Evolutionary conservation across 805 yeast genomes (phyloP), one percentile per base, ranked within the genome.

Genomic region (Wickerhamiella domercqiae): DNA sequence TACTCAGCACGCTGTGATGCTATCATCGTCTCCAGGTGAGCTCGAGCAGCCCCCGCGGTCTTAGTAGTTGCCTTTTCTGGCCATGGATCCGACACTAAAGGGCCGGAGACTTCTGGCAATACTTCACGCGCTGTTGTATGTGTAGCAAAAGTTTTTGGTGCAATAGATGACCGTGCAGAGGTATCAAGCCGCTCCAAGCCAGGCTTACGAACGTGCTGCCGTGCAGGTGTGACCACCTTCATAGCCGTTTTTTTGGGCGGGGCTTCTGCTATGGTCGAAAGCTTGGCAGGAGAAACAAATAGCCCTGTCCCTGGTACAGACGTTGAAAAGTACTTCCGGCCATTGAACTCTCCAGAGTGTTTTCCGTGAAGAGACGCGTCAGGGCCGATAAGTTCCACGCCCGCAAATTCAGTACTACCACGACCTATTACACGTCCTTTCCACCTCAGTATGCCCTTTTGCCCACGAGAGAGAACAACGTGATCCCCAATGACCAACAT

Each of bases 331-430:
- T 84, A 84, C 38, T 62, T 62, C 29, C 42, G 43, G 24, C 93
- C 94, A 40, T 76, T 70, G 32, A 75, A 83, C 30, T 70, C 68
- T n/a, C 98, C 98, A 38, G 73, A 70, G 52, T 87, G 90, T 55
- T 82, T 80, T 17, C 98, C 98, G 4, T 62, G 52, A 0, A 69
- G 60, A 29, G 71, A 67, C 1, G 73, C 75, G 5, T 39, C 40
- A 22, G 43, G 45, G 1, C 80, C 86, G n/a, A 73, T 50, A 31
- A 87, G 61, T 54, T 87, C 96, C 4, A 87, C 67, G 2, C 98
- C 98, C 4, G 86, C 94, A 61, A 75, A 87, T 7, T 66, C 63
- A 0, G 94, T 94, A 5, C 60, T 57, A 5, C 38, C 30, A 51
- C 80, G 82, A 17, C 76, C 76, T 17, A 73, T 68, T 14, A 87